Conservation (phyloP, 2,329 filamentous ascomycete species). For the Diaporthe destruens region DNA sequence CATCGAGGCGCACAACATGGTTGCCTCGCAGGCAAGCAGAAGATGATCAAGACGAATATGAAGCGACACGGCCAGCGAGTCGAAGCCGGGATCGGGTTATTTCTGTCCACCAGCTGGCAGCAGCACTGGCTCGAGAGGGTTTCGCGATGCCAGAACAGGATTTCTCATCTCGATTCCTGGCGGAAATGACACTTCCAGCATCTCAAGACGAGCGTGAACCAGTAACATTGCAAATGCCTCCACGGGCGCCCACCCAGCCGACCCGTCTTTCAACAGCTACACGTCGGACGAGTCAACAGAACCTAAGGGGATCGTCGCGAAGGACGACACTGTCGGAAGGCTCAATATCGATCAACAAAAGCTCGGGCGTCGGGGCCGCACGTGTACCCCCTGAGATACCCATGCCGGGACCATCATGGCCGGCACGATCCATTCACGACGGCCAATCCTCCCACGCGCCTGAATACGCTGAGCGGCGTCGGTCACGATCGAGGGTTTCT, state of each 20-base stretch:
- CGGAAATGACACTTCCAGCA: background rate
- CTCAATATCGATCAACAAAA: constrained; percentile 1
- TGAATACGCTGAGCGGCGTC: background rate
- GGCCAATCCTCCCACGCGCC: background rate
- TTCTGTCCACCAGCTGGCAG: background rate
- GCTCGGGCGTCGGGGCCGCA: background rate
- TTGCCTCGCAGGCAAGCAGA: background rate
- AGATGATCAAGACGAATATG: background rate
- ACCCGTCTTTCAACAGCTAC: background rate
- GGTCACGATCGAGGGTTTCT: background rate
- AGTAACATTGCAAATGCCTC: background rate
- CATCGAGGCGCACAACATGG: constrained; percentile 6
- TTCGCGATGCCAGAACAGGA: background rate
- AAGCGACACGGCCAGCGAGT: background rate
- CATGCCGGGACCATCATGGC: background rate
- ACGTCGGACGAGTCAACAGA: constrained; percentile 4
- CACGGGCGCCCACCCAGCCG: constrained; percentile 4
- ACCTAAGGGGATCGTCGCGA: constrained; percentile 1
- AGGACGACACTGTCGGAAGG: constrained; percentile 20
- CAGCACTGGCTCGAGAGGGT: background rate
- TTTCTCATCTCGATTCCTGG: background rate
- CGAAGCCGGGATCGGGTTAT: background rate
- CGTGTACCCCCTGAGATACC: background rate
- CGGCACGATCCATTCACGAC: background rate
- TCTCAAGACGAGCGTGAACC: constrained; percentile 1